Base-by-base conservation (phyloP, 176 grass and related monocot genomes). In the Calamus simplicifolius region DNA sequence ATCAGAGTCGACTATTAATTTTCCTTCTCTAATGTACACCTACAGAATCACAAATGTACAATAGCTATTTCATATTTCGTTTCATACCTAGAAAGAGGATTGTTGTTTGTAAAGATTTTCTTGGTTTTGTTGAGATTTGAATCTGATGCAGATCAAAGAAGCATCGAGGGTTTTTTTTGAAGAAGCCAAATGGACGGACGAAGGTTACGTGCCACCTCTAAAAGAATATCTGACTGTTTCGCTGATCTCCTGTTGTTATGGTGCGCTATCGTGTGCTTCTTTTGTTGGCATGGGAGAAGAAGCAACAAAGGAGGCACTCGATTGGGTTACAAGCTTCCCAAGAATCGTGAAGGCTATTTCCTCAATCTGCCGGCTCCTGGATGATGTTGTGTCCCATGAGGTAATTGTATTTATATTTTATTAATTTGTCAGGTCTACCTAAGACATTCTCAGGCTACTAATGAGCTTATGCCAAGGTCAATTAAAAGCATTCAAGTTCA, bases 141-240 rank as follows among this genome's bases (percentile, higher is more conserved):
- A 43, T 43, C 8, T 43, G 35, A 49, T 63, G 28, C 48, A 85
- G 82, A 68, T 68, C 21, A 74, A 73, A 25, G 25, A 18, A 3
- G 1, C 59, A 51, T 52, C 30, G 0, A 28, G 50, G 7, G 15
- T 57, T 57, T 80, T 59, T 55, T 60, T 69, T 0, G 50, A 80
- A 29, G 82, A 85, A 54, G 61, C 48, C 1, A 78, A 81, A 72
- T 86, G 77, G 82, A 72, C 53, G 48, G 76, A 51, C 18, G 4
- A 30, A 0, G 67, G 25, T 13, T 72, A 69, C 4, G 5, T 49
- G 13, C 77, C 82, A 35, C 23, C 27, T 5, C 69, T 76, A 18
- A 27, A 80, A 30, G 77, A 76, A 0, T 72, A 79, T 54, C 16
- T 64, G 6, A 10, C 56, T 29, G 16, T 57, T 28, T 77, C 83